phyloP scores from a whole-genome alignment of 2,329 filamentous ascomycete genomes.

The Phoma herbarum region DNA sequence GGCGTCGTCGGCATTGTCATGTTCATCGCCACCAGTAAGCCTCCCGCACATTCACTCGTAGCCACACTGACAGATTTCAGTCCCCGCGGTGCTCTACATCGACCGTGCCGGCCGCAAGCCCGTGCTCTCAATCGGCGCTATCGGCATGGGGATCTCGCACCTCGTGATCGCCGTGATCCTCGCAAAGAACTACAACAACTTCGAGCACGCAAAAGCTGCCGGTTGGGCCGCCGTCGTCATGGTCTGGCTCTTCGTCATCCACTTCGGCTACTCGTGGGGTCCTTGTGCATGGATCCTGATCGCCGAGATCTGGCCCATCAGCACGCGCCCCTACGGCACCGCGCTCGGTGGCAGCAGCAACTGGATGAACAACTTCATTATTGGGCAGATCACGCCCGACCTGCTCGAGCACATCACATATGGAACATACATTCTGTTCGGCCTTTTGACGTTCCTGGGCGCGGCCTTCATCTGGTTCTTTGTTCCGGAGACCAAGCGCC shows the following conservation, averaged over 20 bases:
- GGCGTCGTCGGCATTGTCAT: slow-evolving; percentile 76
- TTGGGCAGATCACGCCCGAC: slow-evolving; percentile 74
- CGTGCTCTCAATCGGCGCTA: slow-evolving; percentile 68
- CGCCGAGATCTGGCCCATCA: slow-evolving; percentile 77
- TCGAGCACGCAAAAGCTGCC: slow-evolving; percentile 64
- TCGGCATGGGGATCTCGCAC: slow-evolving; percentile 75
- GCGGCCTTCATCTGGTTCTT: slow-evolving; percentile 63
- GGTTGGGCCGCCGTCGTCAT: slow-evolving; percentile 75
- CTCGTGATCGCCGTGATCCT: slow-evolving; percentile 76
- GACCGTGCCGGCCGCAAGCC: slow-evolving; percentile 72
- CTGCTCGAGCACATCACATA: slow-evolving; percentile 72
- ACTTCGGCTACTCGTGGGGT: slow-evolving; percentile 80
- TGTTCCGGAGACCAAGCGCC: slow-evolving; percentile 64
- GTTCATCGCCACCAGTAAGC: slow-evolving; percentile 65
- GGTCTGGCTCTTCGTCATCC: slow-evolving; percentile 78
- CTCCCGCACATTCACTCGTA: not conserved
- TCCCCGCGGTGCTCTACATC: slow-evolving; percentile 72
- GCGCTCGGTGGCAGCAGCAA: slow-evolving; percentile 67
- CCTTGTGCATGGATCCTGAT: slow-evolving; percentile 79
- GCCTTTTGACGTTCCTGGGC: slow-evolving; percentile 69
- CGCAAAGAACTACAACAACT: slow-evolving; percentile 68
- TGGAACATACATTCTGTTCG: slow-evolving; percentile 77
- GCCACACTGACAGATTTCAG: slow-evolving; percentile 29
- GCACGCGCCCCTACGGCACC: slow-evolving; percentile 72
- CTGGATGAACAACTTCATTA: slow-evolving; percentile 65